Evolutionary conservation across 768 basidiomycete species (phyloP).

Genomic region (Hericium erinaceus): DNA sequence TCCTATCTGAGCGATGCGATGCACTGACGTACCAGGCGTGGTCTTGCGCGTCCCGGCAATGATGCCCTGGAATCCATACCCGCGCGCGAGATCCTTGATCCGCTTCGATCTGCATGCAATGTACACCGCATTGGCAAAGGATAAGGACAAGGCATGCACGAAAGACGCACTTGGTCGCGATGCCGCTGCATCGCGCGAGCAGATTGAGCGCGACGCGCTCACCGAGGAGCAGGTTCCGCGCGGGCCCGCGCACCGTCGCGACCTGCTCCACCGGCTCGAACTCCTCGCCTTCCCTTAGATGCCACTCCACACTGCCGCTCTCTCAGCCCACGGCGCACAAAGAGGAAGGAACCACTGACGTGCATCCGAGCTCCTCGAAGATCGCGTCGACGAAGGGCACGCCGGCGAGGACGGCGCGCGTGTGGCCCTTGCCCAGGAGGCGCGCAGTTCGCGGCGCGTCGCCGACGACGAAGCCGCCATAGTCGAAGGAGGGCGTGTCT

Average conservation of each 20-base stretch:
- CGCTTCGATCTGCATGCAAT: conserved; percentile 55
- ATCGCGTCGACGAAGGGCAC: conserved; percentile 94
- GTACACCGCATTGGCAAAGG: background rate
- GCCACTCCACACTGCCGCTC: conserved; percentile 78
- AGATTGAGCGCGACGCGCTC: conserved; percentile 91
- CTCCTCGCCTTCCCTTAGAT: conserved; percentile 73
- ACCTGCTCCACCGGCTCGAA: conserved; percentile 78
- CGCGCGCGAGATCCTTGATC: conserved; percentile 69
- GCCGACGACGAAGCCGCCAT: conserved; percentile 93
- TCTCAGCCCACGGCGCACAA: background rate
- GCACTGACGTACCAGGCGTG: conserved; percentile 55
- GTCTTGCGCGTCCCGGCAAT: conserved; percentile 97
- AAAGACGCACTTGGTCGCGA: conserved; percentile 76
- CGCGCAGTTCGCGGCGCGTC: conserved; percentile 81
- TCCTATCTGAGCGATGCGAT: background rate
- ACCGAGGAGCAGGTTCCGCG: conserved; percentile 78
- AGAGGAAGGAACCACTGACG: conserved; percentile 42
- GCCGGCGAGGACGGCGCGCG: conserved; percentile 77
- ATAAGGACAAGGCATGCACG: background rate
- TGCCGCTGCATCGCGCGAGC: conserved; percentile 91
- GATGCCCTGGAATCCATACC: conserved; percentile 75
- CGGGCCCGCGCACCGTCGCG: conserved; percentile 87
- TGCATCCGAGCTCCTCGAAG: conserved; percentile 81
- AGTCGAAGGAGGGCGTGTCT: conserved; percentile 94
- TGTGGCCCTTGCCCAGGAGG: conserved; percentile 83